phyloP scores from a whole-genome alignment of 2,329 filamentous ascomycete species.

The Colletotrichum orbiculare region DNA sequence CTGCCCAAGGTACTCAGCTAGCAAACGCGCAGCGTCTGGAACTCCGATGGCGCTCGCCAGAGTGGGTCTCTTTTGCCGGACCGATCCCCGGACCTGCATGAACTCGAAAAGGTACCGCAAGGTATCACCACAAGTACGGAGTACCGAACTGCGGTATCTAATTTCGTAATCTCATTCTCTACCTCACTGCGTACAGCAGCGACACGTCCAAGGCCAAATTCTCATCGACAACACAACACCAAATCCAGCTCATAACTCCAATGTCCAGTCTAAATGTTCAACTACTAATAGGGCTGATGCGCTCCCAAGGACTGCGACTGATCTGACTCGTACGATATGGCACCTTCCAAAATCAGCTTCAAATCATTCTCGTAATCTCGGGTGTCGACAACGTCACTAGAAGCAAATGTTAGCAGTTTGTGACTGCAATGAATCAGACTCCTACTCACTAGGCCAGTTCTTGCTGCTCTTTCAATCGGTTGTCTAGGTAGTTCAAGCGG shows the following conservation, averaged over 20 bases:
- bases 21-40: constrained; percentile 9
- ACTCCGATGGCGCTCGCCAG: constrained; percentile 19
- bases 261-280: too few relatives aligned
- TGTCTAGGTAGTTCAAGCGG: neutral
- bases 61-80: constrained; percentile 20
- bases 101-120: neutral
- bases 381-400: neutral
- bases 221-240: too few relatives aligned
- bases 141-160: too few relatives aligned
- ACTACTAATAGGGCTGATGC: too few relatives aligned
- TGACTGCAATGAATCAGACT: neutral
- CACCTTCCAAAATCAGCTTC: neutral
- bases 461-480: neutral
- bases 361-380: neutral
- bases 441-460: neutral
- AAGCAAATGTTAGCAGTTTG: neutral
- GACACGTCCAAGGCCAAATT: too few relatives aligned
- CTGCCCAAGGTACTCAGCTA: neutral
- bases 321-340: neutral
- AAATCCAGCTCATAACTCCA: too few relatives aligned
- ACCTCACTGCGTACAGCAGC: too few relatives aligned
- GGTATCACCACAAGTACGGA: too few relatives aligned
- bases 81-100: constrained; percentile 30
- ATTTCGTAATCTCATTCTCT: too few relatives aligned
- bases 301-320: too few relatives aligned